Percentiles rank a stretch among this genome's conserved stretches.
These are phyloP conservation scores for Zoysia matrella DNA, from an alignment of 202 grass and related monocot species.

Conservation along the genomic window DNA sequence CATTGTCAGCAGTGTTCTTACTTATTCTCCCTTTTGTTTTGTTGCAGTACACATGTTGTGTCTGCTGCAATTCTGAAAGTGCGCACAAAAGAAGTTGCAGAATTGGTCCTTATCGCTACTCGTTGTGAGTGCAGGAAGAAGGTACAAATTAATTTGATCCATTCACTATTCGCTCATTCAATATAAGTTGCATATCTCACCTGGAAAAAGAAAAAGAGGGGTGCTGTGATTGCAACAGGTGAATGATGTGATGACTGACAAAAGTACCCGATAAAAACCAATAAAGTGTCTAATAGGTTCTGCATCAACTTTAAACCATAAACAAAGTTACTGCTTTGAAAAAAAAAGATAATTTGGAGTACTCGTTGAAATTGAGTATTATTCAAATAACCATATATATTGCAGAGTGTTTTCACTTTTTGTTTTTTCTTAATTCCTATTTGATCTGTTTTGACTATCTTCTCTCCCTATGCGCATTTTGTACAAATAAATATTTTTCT, in stretches of 20 bases:
- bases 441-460: constrained; percentile 1
- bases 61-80: no score
- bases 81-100: no score
- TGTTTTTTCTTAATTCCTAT: not conserved
- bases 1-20: constrained; percentile 23
- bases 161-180: constrained; percentile 10
- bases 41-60: constrained; percentile 66
- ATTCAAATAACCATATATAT: not conserved
- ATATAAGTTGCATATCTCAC: constrained; percentile 1
- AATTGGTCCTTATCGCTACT: constrained; percentile 77
- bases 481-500: not conserved
- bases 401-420: not conserved
- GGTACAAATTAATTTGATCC: constrained; percentile 50
- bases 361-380: constrained; percentile 13
- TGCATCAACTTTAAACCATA: constrained; percentile 8
- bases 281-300: not conserved
- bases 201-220: constrained; percentile 8
- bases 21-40: constrained; percentile 20
- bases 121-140: constrained; percentile 54
- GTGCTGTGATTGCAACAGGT: not conserved
- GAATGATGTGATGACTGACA: not conserved
- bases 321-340: not conserved
- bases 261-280: not conserved
- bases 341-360: constrained; percentile 25
- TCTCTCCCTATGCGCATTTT: not conserved